Evolutionary conservation across 1,139 yeast species (phyloP).

Genomic region (Hemisphaericaspora xylofermentans): DNA sequence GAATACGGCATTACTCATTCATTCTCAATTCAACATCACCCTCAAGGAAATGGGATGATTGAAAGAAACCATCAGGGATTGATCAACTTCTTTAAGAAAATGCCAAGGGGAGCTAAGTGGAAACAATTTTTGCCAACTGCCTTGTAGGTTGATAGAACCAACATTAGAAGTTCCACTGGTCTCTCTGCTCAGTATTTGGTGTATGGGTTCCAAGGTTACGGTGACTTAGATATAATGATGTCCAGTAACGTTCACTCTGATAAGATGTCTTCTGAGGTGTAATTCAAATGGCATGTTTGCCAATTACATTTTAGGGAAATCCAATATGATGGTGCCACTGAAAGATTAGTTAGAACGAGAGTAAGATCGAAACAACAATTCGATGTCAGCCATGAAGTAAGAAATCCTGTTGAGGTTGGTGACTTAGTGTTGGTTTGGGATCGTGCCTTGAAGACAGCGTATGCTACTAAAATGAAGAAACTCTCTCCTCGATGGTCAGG

Average conservation of each 20-base stretch:
- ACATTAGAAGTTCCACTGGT: neutral
- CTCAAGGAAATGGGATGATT: neutral
- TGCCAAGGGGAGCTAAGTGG: neutral
- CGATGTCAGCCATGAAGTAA: neutral
- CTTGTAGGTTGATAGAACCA: neutral
- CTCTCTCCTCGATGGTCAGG: conserved; percentile 1
- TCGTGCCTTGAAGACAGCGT: neutral
- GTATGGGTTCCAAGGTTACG: conserved; percentile 2
- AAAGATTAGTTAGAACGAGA: neutral
- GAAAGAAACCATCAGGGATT: conserved; percentile 1
- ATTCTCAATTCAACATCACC: neutral
- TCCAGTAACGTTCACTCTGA: neutral
- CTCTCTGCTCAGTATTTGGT: conserved; percentile 1
- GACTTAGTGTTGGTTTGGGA: conserved; percentile 5
- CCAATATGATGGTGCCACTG: neutral
- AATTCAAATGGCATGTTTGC: neutral
- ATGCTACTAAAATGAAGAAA: neutral
- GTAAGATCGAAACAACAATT: neutral
- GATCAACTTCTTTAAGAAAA: neutral
- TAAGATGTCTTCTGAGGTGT: neutral
- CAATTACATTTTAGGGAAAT: neutral
- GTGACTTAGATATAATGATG: conserved; percentile 1
- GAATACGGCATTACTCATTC: neutral
- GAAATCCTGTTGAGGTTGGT: neutral
- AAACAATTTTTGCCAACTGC: neutral